Conservation (phyloP, 371 early-diverging fungal species). For the Saksenaea oblongispora region DNA sequence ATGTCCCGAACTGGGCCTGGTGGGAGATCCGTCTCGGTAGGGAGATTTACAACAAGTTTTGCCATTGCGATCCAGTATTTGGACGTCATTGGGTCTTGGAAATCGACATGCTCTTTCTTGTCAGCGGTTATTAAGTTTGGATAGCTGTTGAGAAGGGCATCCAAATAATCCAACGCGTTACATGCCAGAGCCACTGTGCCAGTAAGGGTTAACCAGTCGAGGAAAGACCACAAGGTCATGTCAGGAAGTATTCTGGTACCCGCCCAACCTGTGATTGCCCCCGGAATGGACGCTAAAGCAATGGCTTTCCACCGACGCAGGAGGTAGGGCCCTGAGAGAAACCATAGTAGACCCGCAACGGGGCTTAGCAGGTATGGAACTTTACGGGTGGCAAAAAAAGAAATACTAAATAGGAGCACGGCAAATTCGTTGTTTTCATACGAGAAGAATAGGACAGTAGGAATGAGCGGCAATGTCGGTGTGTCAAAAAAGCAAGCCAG, state of each 20-base stretch:
- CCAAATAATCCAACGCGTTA: conserved; percentile 42
- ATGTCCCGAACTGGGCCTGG: conserved; percentile 32
- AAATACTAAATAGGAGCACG: no score
- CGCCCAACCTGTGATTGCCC: conserved; percentile 32
- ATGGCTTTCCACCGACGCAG: conserved; percentile 23
- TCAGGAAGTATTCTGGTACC: conserved; percentile 18
- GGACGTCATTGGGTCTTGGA: conserved; percentile 21
- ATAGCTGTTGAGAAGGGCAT: conserved; percentile 35
- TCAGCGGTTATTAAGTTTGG: conserved; percentile 25
- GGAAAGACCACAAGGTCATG: conserved; percentile 31
- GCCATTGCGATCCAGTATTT: conserved; percentile 27
- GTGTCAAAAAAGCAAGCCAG: no score
- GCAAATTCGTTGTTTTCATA: no score
- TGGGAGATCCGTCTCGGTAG: conserved; percentile 27
- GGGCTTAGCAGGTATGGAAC: conserved; percentile 8
- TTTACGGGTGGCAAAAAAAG: no score
- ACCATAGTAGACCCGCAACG: conserved; percentile 21
- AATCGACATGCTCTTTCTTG: conserved; percentile 10
- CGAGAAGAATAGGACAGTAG: no score
- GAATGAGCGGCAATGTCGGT: no score
- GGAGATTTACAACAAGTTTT: conserved; percentile 16
- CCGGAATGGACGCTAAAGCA: conserved; percentile 11
- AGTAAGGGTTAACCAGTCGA: conserved; percentile 44
- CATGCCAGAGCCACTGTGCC: conserved; percentile 38
- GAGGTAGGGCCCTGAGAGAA: conserved; percentile 40